Percentiles rank a stretch among this genome's conserved stretches.
These are phyloP conservation scores for Blakeslea trispora DNA, from an alignment of 371 early-diverging fungal genomes.

Conservation along the genomic window DNA sequence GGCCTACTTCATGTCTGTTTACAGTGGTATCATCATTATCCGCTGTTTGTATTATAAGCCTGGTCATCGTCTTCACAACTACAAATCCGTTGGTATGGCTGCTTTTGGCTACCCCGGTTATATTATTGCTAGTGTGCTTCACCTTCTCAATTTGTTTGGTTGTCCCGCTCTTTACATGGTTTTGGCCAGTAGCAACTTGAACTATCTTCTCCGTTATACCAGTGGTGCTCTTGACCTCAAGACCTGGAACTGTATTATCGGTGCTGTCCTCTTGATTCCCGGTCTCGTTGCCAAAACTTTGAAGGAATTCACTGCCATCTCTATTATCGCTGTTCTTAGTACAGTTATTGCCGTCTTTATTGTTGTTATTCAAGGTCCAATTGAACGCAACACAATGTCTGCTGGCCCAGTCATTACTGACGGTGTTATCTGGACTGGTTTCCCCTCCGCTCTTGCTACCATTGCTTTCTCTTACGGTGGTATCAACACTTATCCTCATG, in stretches of 20 bases:
- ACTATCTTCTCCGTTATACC: conserved; percentile 48
- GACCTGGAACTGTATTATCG: conserved; percentile 68
- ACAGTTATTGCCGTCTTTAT: conserved; percentile 55
- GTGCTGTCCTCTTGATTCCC: conserved; percentile 69
- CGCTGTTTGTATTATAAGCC: conserved; percentile 44
- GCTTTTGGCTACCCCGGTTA: conserved; percentile 67
- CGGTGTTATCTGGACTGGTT: conserved; percentile 45
- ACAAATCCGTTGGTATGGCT: conserved; percentile 63
- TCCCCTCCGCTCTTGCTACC: conserved; percentile 55
- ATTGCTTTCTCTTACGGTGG: conserved; percentile 56
- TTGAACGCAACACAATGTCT: conserved; percentile 26
- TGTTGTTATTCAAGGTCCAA: conserved; percentile 41
- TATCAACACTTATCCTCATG: conserved; percentile 56
- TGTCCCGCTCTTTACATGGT: conserved; percentile 79
- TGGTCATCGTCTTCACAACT: conserved; percentile 58
- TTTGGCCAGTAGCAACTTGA: conserved; percentile 68
- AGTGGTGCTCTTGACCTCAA: conserved; percentile 21
- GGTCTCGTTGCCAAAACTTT: conserved; percentile 72
- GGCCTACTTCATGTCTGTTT: conserved; percentile 39
- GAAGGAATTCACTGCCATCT: conserved; percentile 72
- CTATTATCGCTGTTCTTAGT: conserved; percentile 48
- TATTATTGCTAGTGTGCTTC: conserved; percentile 61
- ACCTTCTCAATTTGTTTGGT: conserved; percentile 70
- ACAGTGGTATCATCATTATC: conserved; percentile 42
- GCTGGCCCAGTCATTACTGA: conserved; percentile 22